Percentiles rank a stretch among this genome's conserved stretches.
These are phyloP conservation scores for Hagleromyces aurorensis DNA, from an alignment of 805 yeast genomes.

Conservation along the genomic window DNA sequence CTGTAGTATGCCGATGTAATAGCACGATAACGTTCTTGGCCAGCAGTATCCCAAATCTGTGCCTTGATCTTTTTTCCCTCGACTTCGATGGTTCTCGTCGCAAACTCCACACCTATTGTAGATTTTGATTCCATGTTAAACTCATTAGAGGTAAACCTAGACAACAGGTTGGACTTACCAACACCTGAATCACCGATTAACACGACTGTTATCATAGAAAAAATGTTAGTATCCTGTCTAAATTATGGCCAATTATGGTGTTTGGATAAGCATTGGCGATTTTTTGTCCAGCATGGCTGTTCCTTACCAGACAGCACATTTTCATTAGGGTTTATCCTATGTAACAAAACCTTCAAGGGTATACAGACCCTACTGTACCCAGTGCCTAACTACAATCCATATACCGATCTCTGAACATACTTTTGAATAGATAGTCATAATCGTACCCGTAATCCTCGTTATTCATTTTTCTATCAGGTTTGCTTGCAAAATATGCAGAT, in stretches of 20 bases:
- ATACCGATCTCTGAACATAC: constrained; percentile 27
- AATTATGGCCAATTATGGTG: too few relatives aligned
- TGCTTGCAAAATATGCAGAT: too few relatives aligned
- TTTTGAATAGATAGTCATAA: constrained; percentile 87
- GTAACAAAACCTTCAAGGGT: too few relatives aligned
- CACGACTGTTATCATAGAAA: too few relatives aligned
- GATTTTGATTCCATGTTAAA: constrained; percentile 90
- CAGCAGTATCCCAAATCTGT: constrained; percentile 98
- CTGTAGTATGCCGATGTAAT: constrained; percentile 95
- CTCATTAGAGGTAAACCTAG: constrained; percentile 92
- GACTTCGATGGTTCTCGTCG: constrained; percentile 86
- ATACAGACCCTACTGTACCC: too few relatives aligned
- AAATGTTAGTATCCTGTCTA: too few relatives aligned
- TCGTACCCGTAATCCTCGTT: constrained; percentile 67
- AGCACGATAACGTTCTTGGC: constrained; percentile 97
- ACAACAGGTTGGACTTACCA: constrained; percentile 88
- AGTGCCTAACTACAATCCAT: neutral
- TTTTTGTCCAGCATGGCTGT: too few relatives aligned
- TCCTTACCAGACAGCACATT: too few relatives aligned
- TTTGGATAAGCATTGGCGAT: too few relatives aligned
- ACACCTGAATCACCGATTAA: constrained; percentile 96
- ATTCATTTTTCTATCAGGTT: too few relatives aligned
- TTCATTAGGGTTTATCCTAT: too few relatives aligned
- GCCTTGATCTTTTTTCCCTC: constrained; percentile 81
- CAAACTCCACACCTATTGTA: constrained; percentile 97